phyloP scores from a whole-genome alignment of 495 filamentous ascomycete genomes.

The Aspergillus mulundensis region DNA sequence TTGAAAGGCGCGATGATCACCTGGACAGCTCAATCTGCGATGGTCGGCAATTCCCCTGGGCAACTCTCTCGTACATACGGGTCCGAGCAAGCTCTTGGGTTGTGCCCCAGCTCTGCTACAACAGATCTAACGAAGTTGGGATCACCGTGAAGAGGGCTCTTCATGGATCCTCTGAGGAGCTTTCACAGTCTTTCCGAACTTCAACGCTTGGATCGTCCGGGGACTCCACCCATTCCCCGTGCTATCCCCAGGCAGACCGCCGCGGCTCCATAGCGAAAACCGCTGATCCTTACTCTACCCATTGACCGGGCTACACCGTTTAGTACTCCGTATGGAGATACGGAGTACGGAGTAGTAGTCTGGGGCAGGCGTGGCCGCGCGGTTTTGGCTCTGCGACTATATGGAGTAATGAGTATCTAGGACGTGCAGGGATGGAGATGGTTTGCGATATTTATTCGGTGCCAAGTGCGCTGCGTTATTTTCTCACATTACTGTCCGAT shows the following conservation, averaged over 20 bases:
- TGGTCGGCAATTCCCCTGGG: too few relatives aligned
- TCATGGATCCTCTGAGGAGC: too few relatives aligned
- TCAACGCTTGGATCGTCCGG: not conserved
- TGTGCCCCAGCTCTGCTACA: too few relatives aligned
- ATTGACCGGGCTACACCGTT: not conserved
- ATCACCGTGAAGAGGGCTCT: too few relatives aligned
- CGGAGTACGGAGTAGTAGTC: not conserved
- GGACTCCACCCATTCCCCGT: not conserved
- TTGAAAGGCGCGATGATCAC: not conserved
- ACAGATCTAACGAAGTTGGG: too few relatives aligned
- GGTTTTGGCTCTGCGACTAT: not conserved
- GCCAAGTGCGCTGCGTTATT: too few relatives aligned
- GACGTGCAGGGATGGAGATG: too few relatives aligned
- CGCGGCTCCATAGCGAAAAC: not conserved
- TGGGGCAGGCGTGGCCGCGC: not conserved
- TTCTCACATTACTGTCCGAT: too few relatives aligned
- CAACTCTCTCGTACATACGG: too few relatives aligned
- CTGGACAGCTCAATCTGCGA: not conserved
- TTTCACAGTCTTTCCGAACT: not conserved
- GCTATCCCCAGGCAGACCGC: not conserved
- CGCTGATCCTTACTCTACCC: not conserved
- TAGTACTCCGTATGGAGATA: not conserved
- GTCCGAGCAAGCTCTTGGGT: too few relatives aligned
- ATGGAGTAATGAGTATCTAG: too few relatives aligned
- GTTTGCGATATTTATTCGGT: too few relatives aligned